phyloP scores from a whole-genome alignment of 2,329 filamentous ascomycete genomes.

The Reticulascus tulasneorum region DNA sequence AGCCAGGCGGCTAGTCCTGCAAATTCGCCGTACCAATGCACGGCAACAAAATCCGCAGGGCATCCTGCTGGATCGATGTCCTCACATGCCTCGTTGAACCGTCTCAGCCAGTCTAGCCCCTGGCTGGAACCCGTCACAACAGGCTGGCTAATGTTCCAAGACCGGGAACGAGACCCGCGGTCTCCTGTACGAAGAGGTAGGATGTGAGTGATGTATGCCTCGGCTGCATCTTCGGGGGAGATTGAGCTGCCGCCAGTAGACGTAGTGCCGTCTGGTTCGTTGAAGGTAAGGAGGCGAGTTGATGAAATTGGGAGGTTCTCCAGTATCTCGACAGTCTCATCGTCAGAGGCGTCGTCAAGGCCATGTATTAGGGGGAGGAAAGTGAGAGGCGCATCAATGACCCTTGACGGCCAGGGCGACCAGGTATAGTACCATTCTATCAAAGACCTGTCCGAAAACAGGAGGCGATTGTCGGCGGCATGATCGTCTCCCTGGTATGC shows the following conservation, averaged over 20 bases:
- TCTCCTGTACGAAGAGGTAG: constrained; percentile 27
- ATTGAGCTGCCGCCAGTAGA: constrained; percentile 35
- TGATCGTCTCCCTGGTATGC: constrained; percentile 12
- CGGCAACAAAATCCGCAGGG: constrained; percentile 35
- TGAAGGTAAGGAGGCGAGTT: constrained; percentile 35
- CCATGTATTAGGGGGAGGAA: constrained; percentile 36
- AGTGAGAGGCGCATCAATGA: constrained; percentile 20
- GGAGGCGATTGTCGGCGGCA: constrained; percentile 26
- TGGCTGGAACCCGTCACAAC: constrained; percentile 34
- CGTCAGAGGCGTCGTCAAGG: constrained; percentile 26
- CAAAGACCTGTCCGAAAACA: constrained; percentile 30
- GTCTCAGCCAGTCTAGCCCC: constrained; percentile 33
- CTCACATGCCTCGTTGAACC: constrained; percentile 36
- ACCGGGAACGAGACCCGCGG: constrained; percentile 12
- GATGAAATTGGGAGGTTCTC: constrained; percentile 26
- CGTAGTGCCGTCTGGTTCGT: constrained; percentile 37
- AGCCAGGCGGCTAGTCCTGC: constrained; percentile 31
- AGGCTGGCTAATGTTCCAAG: constrained; percentile 36
- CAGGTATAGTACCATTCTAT: constrained; percentile 41
- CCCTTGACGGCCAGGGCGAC: constrained; percentile 26
- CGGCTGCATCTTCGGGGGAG: constrained; percentile 32
- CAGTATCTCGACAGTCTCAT: constrained; percentile 21
- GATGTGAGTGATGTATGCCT: constrained; percentile 31
- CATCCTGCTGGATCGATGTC: constrained; percentile 32
- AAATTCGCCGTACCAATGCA: constrained; percentile 38